Conservation (phyloP, 306 rosid species). For the Medicago lupulina region DNA sequence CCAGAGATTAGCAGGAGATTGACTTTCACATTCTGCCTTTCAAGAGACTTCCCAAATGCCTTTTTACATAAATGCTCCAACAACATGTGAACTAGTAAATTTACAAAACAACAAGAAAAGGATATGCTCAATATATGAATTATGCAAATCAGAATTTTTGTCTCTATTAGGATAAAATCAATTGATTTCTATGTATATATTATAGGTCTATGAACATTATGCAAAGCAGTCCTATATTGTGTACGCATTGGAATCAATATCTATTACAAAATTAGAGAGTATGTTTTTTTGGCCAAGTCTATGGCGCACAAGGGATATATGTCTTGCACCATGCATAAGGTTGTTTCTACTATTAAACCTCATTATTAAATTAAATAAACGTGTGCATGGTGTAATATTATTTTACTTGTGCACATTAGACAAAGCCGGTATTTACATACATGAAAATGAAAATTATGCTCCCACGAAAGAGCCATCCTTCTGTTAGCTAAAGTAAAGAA, state of each 20-base stretch:
- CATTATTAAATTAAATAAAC: too few relatives aligned
- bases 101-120: slow-evolving; percentile 40
- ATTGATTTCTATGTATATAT: slow-evolving; percentile 33
- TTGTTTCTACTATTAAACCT: too few relatives aligned
- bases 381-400: too few relatives aligned
- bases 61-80: slow-evolving; percentile 45
- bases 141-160: slow-evolving; percentile 40
- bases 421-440: too few relatives aligned
- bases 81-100: slow-evolving; percentile 38
- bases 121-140: slow-evolving; percentile 43
- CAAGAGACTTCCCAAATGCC: slow-evolving; percentile 47
- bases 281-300: slow-evolving; percentile 10
- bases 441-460: slow-evolving; percentile 18
- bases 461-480: neutral
- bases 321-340: too few relatives aligned
- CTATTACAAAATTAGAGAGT: slow-evolving; percentile 39
- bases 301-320: too few relatives aligned
- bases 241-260: slow-evolving; percentile 31
- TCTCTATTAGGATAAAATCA: slow-evolving; percentile 38
- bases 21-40: slow-evolving; percentile 33
- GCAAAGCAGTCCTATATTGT: slow-evolving; percentile 41
- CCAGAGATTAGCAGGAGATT: slow-evolving; percentile 20
- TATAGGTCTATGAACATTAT: slow-evolving; percentile 16
- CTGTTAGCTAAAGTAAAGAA: slow-evolving; percentile 3
- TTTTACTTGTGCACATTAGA: too few relatives aligned